Conservation (phyloP, 768 basidiomycete species). For the Leccinellum albellum region DNA sequence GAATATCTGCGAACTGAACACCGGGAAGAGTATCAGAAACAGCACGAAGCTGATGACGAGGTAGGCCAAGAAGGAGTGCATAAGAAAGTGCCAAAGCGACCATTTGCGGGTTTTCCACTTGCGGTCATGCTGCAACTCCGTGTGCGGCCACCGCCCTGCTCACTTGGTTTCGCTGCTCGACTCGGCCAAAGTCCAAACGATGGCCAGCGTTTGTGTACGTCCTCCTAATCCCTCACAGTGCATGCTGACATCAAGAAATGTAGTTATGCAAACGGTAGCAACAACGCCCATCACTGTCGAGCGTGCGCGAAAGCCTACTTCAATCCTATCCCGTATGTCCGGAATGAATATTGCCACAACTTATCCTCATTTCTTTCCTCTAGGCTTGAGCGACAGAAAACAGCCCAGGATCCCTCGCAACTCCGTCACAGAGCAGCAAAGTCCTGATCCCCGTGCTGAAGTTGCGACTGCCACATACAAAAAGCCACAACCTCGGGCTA, state of each 20-base stretch:
- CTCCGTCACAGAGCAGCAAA: slow-evolving; percentile 2
- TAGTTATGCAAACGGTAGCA: slow-evolving; percentile 1
- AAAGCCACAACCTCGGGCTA: slow-evolving; percentile 4
- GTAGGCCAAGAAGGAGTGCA: slow-evolving; percentile 51
- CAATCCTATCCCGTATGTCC: slow-evolving; percentile 23
- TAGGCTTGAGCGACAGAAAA: slow-evolving; percentile 18
- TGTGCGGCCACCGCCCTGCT: slow-evolving; percentile 3
- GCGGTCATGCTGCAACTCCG: slow-evolving; percentile 17
- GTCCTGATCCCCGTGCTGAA: not conserved
- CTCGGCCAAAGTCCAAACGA: not conserved
- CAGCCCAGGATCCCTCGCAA: slow-evolving; percentile 1
- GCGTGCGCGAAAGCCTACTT: not conserved
- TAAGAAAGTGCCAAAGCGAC: slow-evolving; percentile 20
- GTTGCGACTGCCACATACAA: not conserved
- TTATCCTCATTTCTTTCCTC: not conserved
- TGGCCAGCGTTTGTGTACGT: not conserved
- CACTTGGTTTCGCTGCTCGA: slow-evolving; percentile 10
- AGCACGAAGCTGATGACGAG: slow-evolving; percentile 68
- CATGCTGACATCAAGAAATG: slow-evolving; percentile 2
- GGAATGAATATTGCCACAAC: not conserved
- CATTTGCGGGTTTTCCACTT: not conserved
- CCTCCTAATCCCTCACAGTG: not conserved
- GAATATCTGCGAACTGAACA: slow-evolving; percentile 85
- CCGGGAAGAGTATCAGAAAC: slow-evolving; percentile 78
- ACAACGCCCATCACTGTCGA: not conserved